phyloP scores from a whole-genome alignment of 2,329 filamentous ascomycete species.

The Fusarium nanum region DNA sequence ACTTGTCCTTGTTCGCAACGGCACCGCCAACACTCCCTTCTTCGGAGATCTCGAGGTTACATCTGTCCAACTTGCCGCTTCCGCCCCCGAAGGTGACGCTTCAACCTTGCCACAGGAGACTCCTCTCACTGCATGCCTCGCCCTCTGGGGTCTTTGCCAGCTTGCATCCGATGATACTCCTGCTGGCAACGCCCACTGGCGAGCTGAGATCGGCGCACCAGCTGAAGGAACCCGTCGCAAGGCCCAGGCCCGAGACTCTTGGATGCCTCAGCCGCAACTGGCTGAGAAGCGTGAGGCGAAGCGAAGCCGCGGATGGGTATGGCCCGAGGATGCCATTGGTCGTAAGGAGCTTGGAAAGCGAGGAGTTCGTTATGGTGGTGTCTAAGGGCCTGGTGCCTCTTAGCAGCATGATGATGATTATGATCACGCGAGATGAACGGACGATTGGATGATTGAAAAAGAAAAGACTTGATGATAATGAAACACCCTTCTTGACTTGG shows the following conservation, averaged over 20 bases:
- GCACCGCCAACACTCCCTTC: slow-evolving; percentile 76
- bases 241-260: slow-evolving; percentile 74
- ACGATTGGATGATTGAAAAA: slow-evolving; percentile 32
- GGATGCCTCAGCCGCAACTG: slow-evolving; percentile 80
- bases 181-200: slow-evolving; percentile 70
- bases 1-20: slow-evolving; percentile 87
- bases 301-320: slow-evolving; percentile 77
- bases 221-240: slow-evolving; percentile 78
- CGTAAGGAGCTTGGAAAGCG: slow-evolving; percentile 77
- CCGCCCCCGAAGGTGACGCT: slow-evolving; percentile 47
- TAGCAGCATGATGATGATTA: slow-evolving; percentile 24
- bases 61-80: slow-evolving; percentile 67
- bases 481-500: slow-evolving; percentile 13
- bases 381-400: slow-evolving; percentile 32
- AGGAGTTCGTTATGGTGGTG: slow-evolving; percentile 67
- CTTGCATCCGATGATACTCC: slow-evolving; percentile 70
- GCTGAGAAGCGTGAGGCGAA: slow-evolving; percentile 83
- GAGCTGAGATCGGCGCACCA: slow-evolving; percentile 78
- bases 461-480: slow-evolving; percentile 33
- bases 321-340: slow-evolving; percentile 78
- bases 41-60: slow-evolving; percentile 90
- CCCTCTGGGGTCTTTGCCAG: slow-evolving; percentile 82
- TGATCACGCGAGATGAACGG: slow-evolving; percentile 16
- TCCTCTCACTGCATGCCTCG: slow-evolving; percentile 76
- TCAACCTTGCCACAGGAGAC: slow-evolving; percentile 53